Evolutionary conservation across 2,329 filamentous ascomycete genomes (phyloP), one percentile per base, ranked within the genome.

Genomic region (Knoxdaviesia proteae): DNA sequence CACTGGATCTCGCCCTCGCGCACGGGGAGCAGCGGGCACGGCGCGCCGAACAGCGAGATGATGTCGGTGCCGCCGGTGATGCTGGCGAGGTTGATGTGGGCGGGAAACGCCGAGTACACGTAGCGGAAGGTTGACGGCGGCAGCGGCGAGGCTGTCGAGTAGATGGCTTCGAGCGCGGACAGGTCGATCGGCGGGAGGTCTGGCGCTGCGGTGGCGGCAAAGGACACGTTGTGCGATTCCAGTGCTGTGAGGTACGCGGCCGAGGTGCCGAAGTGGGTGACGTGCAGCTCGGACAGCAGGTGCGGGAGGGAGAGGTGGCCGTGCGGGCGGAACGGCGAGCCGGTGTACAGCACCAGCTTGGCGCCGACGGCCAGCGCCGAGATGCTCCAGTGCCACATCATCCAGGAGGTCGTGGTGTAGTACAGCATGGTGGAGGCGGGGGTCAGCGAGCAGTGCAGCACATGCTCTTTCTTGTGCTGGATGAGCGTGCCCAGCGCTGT

Each of bases 331-430:
- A 96, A 96, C 0, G 90, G 90, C 0, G 84, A 93, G 40, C 90
- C 90, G 42, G 93, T 84, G 59, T 94, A 98, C 4, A 96, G 68
- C 20, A 96, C 69, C 8, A 96, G 65, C 0, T 84, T 88, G 7
- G 82, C 73, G 42, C 88, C 88, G 32, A 75, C 77, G 7, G 87
- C 82, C 4, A 96, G 74, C 5, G 79, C 84, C 1, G 84, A 88
- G 20, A 94, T 72, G 36, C 87, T 77, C 87, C 88, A 96, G 57
- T 96, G 88, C 86, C 87, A 94, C 88, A 96, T 96, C 87, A 98
- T 96, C 90, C 87, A 94, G 0, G 84, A 92, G 7, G 80, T 86
- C 4, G 87, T 94, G 1, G 86, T 94, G 62, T 87, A 94, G 63
- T 94, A 94, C 58, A 94, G 82, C 54, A 94, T 68, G 20, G 79